phyloP scores from a whole-genome alignment of 1,284 basidiomycete species.

The Sphaerobolus stellatus region DNA sequence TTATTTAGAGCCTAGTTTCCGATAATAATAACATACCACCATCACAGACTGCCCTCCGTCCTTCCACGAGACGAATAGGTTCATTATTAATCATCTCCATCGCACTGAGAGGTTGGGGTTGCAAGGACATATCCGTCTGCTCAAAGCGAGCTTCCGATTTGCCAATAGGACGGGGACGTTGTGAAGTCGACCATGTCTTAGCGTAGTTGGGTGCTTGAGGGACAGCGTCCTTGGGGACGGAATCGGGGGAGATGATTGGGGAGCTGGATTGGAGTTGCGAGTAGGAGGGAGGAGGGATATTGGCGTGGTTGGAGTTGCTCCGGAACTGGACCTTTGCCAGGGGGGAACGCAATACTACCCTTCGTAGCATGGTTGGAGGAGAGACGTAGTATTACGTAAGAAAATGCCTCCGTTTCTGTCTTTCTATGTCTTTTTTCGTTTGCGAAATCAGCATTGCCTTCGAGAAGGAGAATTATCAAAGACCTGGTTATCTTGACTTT shows the following conservation, averaged over 20 bases:
- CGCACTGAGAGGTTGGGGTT: constrained; percentile 88
- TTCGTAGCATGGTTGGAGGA: constrained; percentile 6
- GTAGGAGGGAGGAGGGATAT: constrained; percentile 18
- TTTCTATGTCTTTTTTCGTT: background rate
- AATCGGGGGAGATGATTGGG: constrained; percentile 28
- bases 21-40: constrained; percentile 67
- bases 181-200: constrained; percentile 75
- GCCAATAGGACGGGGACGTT: constrained; percentile 55
- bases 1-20: background rate
- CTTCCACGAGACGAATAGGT: constrained; percentile 79
- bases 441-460: background rate
- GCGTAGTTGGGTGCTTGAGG: constrained; percentile 80
- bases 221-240: constrained; percentile 15
- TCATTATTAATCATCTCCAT: constrained; percentile 88
- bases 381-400: background rate
- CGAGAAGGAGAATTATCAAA: no score
- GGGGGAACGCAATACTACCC: background rate
- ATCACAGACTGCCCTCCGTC: constrained; percentile 87
- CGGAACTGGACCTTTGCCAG: constrained; percentile 24
- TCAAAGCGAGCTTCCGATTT: constrained; percentile 74
- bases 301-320: constrained; percentile 34
- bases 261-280: constrained; percentile 29
- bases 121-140: constrained; percentile 82
- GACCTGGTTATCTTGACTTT: no score
- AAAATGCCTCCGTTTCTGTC: no score